Evolutionary conservation across 1,284 basidiomycete genomes (phyloP), one percentile per base, ranked within the genome.

Genomic region (Lentinus polychrous): DNA sequence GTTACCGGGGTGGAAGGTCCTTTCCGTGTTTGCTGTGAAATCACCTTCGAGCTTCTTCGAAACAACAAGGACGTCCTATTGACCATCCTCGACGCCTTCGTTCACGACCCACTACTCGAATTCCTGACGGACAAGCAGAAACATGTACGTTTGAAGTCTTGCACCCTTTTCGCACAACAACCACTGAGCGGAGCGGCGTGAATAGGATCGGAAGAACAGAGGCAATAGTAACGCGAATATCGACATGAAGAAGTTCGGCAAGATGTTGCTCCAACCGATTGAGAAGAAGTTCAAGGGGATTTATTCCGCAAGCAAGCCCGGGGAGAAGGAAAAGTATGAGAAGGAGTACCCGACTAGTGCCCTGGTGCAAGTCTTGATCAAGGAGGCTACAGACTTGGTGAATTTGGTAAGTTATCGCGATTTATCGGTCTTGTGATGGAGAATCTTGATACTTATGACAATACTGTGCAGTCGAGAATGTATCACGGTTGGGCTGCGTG

Each of bases 91-190:
- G 95, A 99, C 62, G 91, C 96, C 0, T 99, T 99, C 66, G 84
- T 98, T 32, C 96, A 99, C 59, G 96, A 99, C 66, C 96, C 96
- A 1, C 75, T 99, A 2, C 88, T 95, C 24, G 96, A 99, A 67
- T 99, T 94, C 91, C 87, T 93, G 52, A 86, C 91, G 45, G 80
- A 86, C 60, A 81, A 78, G 55, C 72, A 4, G 27, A 27, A 27
- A 10, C 27, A 27, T 27, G 27, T 27, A 27, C 27, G 27, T 27
- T 27, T n/a, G n/a, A n/a, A 10, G 27, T 10, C 10, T 27, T 27
- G 4, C 27, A 27, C 27, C 27, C 27, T 10, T 10, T 27, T 27
- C 27, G 15, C 17, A 12, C 49, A 24, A 15, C 27, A 1, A 20
- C 18, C 7, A n/a, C 23, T 17, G 31, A 15, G 31, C 20, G 12